Evolutionary conservation across 2,329 filamentous ascomycete species (phyloP).

Genomic region (Diaporthe destruens): DNA sequence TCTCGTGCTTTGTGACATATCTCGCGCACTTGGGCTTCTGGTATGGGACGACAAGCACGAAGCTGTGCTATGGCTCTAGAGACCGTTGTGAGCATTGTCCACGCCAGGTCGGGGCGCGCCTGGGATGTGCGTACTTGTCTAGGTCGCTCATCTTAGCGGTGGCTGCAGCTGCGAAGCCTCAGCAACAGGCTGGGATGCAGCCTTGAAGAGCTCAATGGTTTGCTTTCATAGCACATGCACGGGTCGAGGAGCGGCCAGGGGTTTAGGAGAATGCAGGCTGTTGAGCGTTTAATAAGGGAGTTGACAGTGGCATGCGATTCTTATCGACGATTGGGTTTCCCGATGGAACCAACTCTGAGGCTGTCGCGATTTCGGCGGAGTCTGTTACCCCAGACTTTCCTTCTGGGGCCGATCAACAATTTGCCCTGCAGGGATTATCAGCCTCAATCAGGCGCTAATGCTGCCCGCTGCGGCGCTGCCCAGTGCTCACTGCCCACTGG

Average conservation of each 20-base stretch:
- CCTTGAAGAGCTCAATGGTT: slow-evolving; percentile 3
- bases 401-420: slow-evolving; percentile 17
- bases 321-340: background rate
- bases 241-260: background rate
- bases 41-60: slow-evolving; percentile 94
- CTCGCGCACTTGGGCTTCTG: slow-evolving; percentile 94
- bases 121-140: slow-evolving; percentile 76
- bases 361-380: slow-evolving; percentile 36
- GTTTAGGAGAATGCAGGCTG: no score
- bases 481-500: background rate
- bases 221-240: slow-evolving; percentile 34
- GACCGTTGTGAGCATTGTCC: slow-evolving; percentile 42
- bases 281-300: background rate
- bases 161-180: slow-evolving; percentile 38
- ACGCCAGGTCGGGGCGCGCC: background rate
- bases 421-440: slow-evolving; percentile 28
- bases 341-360: slow-evolving; percentile 3
- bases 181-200: slow-evolving; percentile 25
- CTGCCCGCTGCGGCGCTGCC: background rate
- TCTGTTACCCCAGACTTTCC: slow-evolving; percentile 37
- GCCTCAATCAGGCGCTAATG: slow-evolving; percentile 24
- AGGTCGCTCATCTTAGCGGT: slow-evolving; percentile 83
- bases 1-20: slow-evolving; percentile 97
- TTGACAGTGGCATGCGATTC: background rate
- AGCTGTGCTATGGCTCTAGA: slow-evolving; percentile 92